A percentile compares a stretch with the other conserved stretches of the same genome.
Conservation (phyloP, 768 basidiomycete genomes). For the Russula olivacea region DNA sequence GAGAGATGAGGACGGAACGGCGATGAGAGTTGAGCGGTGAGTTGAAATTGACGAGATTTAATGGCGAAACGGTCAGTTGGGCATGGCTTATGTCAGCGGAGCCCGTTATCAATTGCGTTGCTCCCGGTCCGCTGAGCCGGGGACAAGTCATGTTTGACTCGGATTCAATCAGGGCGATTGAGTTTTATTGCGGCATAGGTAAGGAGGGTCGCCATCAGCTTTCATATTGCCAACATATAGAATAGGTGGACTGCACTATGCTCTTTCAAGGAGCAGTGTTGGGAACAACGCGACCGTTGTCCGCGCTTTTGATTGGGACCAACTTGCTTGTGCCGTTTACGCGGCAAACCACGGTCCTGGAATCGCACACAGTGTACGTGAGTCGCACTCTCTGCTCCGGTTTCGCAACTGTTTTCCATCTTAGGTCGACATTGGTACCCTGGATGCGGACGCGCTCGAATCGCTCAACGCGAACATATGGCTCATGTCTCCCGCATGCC, state of each 20-base stretch:
- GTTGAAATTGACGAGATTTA: conserved; percentile 15
- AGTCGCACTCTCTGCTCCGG: not conserved
- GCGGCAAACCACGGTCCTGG: conserved; percentile 48
- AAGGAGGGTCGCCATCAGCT: conserved; percentile 5
- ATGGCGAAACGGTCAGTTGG: conserved; percentile 6
- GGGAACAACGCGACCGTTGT: conserved; percentile 39
- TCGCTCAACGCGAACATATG: conserved; percentile 53
- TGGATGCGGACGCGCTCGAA: conserved; percentile 46
- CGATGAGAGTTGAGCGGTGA: conserved; percentile 10
- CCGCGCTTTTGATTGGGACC: conserved; percentile 83
- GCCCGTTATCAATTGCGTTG: conserved; percentile 3
- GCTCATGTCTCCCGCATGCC: conserved; percentile 79
- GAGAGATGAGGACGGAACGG: not conserved
- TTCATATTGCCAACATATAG: not conserved
- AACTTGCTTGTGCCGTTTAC: conserved; percentile 65
- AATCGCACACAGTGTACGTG: conserved; percentile 46
- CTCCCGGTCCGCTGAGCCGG: not conserved
- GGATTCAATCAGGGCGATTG: conserved; percentile 32
- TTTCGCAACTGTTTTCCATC: not conserved
- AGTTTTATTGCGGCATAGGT: conserved; percentile 85
- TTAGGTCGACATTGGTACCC: conserved; percentile 55
- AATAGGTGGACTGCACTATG: conserved; percentile 67
- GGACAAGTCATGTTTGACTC: not conserved
- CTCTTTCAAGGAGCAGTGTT: conserved; percentile 48
- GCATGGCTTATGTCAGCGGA: conserved; percentile 8